Evolutionary conservation across 2,329 filamentous ascomycete genomes (phyloP), one percentile per base, ranked within the genome.

Genomic region (Colletotrichum trifolii): DNA sequence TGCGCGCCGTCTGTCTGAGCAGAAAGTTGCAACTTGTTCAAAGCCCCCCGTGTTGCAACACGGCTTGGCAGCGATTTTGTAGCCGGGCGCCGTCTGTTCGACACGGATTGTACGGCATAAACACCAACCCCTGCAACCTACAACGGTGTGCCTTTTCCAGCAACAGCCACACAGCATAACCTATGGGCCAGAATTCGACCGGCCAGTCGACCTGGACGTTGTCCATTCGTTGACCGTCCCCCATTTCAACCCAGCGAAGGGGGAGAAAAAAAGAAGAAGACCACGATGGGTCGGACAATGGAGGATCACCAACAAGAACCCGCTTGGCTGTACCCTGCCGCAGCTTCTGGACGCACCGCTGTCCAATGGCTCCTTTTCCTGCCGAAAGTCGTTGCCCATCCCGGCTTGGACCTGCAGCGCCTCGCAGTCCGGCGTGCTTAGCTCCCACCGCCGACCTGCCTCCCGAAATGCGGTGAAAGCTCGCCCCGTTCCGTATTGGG

Each of bases 381-480:
- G 57, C 40, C 46, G 52, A 50, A 53, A 49, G 38, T 47, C 58
- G 39, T 65, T 65, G 35, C 62, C 58, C 58, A 35, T 62, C 60
- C 58, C 47, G 62, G 58, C 17, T 42, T 65, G 58, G 58, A 65
- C 52, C 62, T 65, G 58, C 58, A 65, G 58, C 62, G 62, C 40
- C 52, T 49, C n/a, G 46, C 25, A 62, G 52, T 40, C 62, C 62
- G 58, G 62, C 62, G 33, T 50, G 62, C 40, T 55, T 52, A 33
- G 40, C 45, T 61, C 52, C 62, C 58, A 62, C 52, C 62, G 52
- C 62, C 58, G 62, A 61, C 46, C 12, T 56, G 40, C 58, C 52
- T 46, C 46, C 58, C 62, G 62, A 62, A 47, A 65, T 65, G 62
- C 62, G 62, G 62, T 65, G 62, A 65, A 65, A 56, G 62, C 33